Evolutionary conservation across 2,329 filamentous ascomycete species (phyloP), one percentile per base, ranked within the genome.

Genomic region (Venturia oleaginea): DNA sequence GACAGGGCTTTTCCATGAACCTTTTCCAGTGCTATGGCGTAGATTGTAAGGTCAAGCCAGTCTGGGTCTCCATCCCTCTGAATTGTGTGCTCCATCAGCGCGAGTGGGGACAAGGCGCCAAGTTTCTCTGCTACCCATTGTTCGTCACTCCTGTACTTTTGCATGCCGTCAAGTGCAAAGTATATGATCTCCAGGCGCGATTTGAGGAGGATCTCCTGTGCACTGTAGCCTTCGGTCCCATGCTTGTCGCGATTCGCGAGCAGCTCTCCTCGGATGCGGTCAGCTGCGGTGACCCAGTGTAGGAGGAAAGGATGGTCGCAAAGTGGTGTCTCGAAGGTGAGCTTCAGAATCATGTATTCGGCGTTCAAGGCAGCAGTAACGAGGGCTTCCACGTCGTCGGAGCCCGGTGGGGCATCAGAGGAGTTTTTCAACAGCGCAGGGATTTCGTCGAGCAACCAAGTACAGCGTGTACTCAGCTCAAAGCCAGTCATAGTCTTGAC

Each of bases 261-360:
- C 30, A 57, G 19, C 27, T 57, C 51, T 57, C 51, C 51, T 34
- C 51, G 27, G 30, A 34, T 57, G 30, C 30, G 51, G 30, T 57
- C 51, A 13, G 51, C 54, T 0, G 72, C 70, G 67, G 76, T 74
- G 48, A 77, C 72, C 76, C 76, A 78, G 61, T 77, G 74, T 4
- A 71, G 70, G 24, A 78, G 69, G 65, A 75, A 77, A 1, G 76
- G 75, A 48, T 77, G 76, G 55, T 71, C 65, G 37, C 69, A 67
- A 7, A 77, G 68, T 19, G 71, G 68, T 2, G 69, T 74, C 4
- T 63, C 59, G 40, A 70, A 66, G 48, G 74, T 72, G 66, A 74
- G 62, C 17, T 64, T 64, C 70, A 71, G 76, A 24, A 77, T 71
- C 34, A 69, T 68, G 64, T 73, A 74, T 66, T 76, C 74, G 71